Conservation (phyloP, 345 rosid genomes). For the Salix udensis region DNA sequence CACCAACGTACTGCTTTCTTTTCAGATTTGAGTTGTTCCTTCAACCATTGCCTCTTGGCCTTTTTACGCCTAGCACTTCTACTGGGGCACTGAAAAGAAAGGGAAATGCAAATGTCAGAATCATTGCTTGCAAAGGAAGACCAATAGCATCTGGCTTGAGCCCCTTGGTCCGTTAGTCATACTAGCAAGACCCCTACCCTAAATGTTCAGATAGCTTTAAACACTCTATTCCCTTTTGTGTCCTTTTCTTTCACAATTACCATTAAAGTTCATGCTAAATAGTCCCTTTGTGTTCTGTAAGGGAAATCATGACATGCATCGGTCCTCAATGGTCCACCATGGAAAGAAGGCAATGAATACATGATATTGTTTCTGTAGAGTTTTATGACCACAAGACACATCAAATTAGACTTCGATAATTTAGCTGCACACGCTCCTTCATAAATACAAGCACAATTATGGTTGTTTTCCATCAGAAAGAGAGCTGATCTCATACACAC, state of each 20-base stretch:
- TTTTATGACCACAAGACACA: background rate
- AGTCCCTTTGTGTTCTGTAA: background rate
- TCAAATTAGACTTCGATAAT: background rate
- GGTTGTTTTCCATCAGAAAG: background rate
- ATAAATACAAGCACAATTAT: background rate
- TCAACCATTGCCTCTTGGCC: slow-evolving; percentile 73
- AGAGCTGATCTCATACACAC: background rate
- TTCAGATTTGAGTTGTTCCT: slow-evolving; percentile 58
- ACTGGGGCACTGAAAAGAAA: slow-evolving; percentile 59
- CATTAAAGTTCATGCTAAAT: background rate
- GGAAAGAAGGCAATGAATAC: background rate
- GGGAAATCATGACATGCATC: background rate
- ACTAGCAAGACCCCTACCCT: background rate
- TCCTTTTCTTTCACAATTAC: background rate
- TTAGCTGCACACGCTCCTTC: background rate
- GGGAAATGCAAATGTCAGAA: background rate
- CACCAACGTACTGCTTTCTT: slow-evolving; percentile 48
- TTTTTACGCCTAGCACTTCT: slow-evolving; percentile 93
- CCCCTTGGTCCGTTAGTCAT: background rate
- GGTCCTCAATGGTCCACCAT: background rate
- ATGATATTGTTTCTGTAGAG: background rate
- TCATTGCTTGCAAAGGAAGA: background rate
- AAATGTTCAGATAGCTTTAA: background rate
- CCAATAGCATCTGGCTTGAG: background rate
- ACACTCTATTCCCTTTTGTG: background rate